A percentile compares a stretch with the other conserved stretches of the same genome.
These are phyloP conservation scores for Annulohypoxylon stygium DNA, from an alignment of 495 filamentous ascomycete genomes.

Conservation along the genomic window DNA sequence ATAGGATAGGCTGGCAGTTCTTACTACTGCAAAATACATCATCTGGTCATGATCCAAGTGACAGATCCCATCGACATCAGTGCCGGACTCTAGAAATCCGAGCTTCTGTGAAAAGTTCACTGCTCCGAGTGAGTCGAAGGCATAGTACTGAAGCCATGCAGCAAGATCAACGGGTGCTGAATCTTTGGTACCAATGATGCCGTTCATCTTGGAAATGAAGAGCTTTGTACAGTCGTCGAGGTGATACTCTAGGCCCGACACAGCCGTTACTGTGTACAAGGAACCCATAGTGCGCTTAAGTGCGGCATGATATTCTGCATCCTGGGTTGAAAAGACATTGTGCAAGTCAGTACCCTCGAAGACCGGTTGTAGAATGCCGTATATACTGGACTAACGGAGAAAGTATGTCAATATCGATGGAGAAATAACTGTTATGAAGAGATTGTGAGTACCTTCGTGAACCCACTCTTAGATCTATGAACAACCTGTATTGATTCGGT, in stretches of 20 bases:
- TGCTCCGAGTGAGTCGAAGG: slow-evolving; percentile 69
- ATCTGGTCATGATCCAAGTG: slow-evolving; percentile 31
- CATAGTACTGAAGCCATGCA: slow-evolving; percentile 69
- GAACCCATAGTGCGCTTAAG: background rate
- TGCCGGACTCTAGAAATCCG: slow-evolving; percentile 64
- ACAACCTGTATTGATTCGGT: slow-evolving; percentile 33
- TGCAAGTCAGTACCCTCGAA: background rate
- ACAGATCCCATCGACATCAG: slow-evolving; percentile 60
- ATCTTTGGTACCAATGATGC: slow-evolving; percentile 30
- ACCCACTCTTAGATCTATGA: slow-evolving; percentile 20
- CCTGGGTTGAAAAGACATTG: slow-evolving; percentile 2
- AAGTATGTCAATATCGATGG: background rate
- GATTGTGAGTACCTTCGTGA: background rate
- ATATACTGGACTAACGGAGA: background rate
- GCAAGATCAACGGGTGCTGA: slow-evolving; percentile 58
- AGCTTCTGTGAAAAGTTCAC: slow-evolving; percentile 68
- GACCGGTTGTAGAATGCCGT: background rate
- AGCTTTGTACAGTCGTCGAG: background rate
- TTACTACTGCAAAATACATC: slow-evolving; percentile 21
- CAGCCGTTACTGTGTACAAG: background rate
- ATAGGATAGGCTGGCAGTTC: background rate
- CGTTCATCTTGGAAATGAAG: slow-evolving; percentile 48
- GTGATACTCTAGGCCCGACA: background rate
- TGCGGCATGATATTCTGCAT: background rate
- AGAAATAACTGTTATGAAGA: background rate